Conservation (phyloP, 2,329 filamentous ascomycete genomes). For the Pseudogymnoascus sp. region DNA sequence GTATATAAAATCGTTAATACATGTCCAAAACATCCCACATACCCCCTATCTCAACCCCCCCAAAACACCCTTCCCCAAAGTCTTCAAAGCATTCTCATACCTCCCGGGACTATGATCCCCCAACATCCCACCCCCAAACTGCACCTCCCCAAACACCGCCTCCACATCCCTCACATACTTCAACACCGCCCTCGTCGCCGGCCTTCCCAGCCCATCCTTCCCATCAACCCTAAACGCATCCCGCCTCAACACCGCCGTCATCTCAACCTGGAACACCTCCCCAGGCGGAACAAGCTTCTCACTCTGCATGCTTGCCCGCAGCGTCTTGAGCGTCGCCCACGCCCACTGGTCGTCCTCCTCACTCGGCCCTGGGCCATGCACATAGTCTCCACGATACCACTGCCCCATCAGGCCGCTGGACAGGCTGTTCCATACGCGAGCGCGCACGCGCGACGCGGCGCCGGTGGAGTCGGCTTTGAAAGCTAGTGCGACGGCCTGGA, state of each 20-base stretch:
- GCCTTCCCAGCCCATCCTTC: constrained; percentile 44
- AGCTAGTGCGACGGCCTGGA: constrained; percentile 62
- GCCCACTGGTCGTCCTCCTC: constrained; percentile 62
- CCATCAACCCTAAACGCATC: constrained; percentile 48
- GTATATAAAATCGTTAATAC: neutral
- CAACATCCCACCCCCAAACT: constrained; percentile 66
- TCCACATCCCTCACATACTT: constrained; percentile 67
- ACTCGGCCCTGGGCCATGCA: constrained; percentile 26
- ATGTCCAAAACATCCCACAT: neutral
- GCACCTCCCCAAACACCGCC: constrained; percentile 58
- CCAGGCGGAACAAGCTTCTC: constrained; percentile 66
- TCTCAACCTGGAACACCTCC: constrained; percentile 67
- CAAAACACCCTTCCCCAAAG: constrained; percentile 41
- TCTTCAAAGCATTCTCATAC: constrained; percentile 62
- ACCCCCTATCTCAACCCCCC: constrained; percentile 7
- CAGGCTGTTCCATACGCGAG: constrained; percentile 57
- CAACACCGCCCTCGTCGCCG: constrained; percentile 60
- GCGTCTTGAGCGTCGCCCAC: constrained; percentile 54
- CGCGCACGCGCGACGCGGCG: constrained; percentile 58
- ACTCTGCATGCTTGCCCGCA: constrained; percentile 60
- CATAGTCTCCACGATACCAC: constrained; percentile 45
- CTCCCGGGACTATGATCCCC: constrained; percentile 66
- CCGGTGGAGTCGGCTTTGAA: constrained; percentile 65
- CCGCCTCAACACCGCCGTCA: constrained; percentile 56
- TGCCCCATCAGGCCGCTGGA: constrained; percentile 53